Evolutionary conservation across 768 basidiomycete species (phyloP), one percentile per base, ranked within the genome.

Genomic region (Holtermannia corniformis): DNA sequence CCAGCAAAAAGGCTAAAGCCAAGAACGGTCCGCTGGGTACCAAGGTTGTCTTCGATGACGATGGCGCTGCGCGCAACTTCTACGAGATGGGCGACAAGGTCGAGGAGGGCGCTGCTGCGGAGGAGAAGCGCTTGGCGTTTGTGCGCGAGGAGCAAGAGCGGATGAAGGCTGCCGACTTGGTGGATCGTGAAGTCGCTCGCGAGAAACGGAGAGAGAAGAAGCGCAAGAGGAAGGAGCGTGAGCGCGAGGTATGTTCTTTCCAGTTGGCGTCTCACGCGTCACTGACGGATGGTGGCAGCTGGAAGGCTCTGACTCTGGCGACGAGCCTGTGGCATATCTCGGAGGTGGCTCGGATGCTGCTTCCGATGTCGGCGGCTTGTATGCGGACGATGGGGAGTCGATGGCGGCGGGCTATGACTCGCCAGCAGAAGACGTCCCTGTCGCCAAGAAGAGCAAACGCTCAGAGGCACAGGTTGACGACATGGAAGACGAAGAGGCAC

Each of bases 171-270:
- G 80, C 78, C 22, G 88, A 93, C 67, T 76, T 82, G 44, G 51
- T 74, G 43, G 93, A 99, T 74, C 85, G 86, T 73, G 79, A 80
- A 54, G 81, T 87, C 61, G 90, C 86, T 4, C 85, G 79, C 70
- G 87, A 85, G 66, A 92, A 90, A 79, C 86, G 83, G 74, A 75
- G 78, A 57, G 92, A 95, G 71, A 91, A 87, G 78, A 95, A 93
- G 76, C 76, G 87, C 57, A 93, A 91, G 74, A 76, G 86, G 65
- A 93, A 92, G 74, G 85, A 88, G 51, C 78, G 79, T 32, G 85
- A 87, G 65, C 76, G 72, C 50, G 77, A 71, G 64, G 77, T 72
- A 44, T 51, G 69, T 63, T 72, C 53, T n/a, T n/a, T n/a, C n/a
- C n/a, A n/a, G n/a, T n/a, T n/a, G n/a, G 32, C 75, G 71, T 50